Base-by-base conservation (phyloP, 345 rosid genomes). In the Crucihimalaya himalaica region DNA sequence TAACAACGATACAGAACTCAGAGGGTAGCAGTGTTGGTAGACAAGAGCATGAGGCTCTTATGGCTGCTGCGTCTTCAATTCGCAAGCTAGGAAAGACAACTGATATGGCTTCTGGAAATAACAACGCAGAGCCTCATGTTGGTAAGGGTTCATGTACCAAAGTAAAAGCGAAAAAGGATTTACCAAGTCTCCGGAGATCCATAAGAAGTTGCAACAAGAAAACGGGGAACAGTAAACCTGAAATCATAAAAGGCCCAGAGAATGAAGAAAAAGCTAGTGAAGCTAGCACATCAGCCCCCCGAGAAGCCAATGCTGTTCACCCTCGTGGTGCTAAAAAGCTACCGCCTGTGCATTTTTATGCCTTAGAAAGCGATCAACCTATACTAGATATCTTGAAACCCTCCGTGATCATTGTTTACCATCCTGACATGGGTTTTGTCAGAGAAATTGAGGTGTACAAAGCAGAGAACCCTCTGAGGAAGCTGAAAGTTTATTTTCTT, bases 391-490 rank as follows among this genome's bases (percentile, higher is more conserved):
- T 83, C 19, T 74, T 95, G 78, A 85, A 82, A 79, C 99, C 99
- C 8, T 86, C 89, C 61, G 89, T 82, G 18, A 79, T 95, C 73
- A 83, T 92, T 82, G 97, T 86, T 60, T 95, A 92, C 83, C 96
- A 95, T 72, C 99, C 99, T 40, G 96, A 90, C 75, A 80, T 83
- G 89, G 77, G 80, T 18, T 90, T 92, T 79, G 99, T 95, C 47
- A 77, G 99, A 78, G 93, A 92, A 82, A 85, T 95, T 50, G 99
- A 95, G 83, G 88, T 90, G 37, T 95, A 90, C 81, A 92, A 88
- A 86, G 91, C 99, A 65, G 93, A 90, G 75, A 90, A 95, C 85
- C 93, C 97, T 75, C 82, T 81, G 39, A 83, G 63, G 70, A 83
- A 74, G 77, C 72, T 95, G 80, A 95, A 87, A 81, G 93, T 95